Evolutionary conservation across 78 protist species (phyloP).

Genomic region (Fonticula alba): DNA sequence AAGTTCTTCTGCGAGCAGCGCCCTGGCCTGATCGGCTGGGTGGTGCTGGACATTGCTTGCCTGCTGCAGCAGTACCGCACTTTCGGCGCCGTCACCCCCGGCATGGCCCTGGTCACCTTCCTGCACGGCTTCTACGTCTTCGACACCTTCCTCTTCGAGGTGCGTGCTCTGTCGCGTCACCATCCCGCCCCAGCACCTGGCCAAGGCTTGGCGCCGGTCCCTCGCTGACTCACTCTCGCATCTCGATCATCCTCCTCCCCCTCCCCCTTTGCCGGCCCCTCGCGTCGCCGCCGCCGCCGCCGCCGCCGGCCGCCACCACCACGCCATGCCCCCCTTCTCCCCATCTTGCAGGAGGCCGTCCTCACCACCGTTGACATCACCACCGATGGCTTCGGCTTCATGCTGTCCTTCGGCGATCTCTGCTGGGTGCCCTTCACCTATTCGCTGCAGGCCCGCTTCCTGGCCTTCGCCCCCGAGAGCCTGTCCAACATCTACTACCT

Average conservation of each 20-base stretch:
- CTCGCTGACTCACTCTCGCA: too few relatives aligned
- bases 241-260: neutral
- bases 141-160: slow-evolving; percentile 50
- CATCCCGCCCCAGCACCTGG: too few relatives aligned
- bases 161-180: neutral
- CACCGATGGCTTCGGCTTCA: slow-evolving; percentile 70
- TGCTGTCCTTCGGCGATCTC: slow-evolving; percentile 66
- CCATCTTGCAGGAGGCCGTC: slow-evolving; percentile 23
- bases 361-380: slow-evolving; percentile 67
- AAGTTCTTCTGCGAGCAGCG: slow-evolving; percentile 66
- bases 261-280: too few relatives aligned
- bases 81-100: slow-evolving; percentile 6
- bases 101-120: slow-evolving; percentile 19
- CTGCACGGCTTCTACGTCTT: slow-evolving; percentile 45
- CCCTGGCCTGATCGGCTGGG: slow-evolving; percentile 73
- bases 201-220: neutral
- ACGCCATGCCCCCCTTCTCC: neutral
- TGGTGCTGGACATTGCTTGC: slow-evolving; percentile 26
- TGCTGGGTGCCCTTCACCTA: slow-evolving; percentile 71
- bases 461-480: slow-evolving; percentile 11
- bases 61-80: slow-evolving; percentile 24
- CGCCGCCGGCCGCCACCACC: too few relatives aligned
- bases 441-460: slow-evolving; percentile 31
- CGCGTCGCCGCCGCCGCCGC: too few relatives aligned
- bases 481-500: slow-evolving; percentile 10